Conservation (phyloP, 257 asterid species). For the Nicotiana attenuata region DNA sequence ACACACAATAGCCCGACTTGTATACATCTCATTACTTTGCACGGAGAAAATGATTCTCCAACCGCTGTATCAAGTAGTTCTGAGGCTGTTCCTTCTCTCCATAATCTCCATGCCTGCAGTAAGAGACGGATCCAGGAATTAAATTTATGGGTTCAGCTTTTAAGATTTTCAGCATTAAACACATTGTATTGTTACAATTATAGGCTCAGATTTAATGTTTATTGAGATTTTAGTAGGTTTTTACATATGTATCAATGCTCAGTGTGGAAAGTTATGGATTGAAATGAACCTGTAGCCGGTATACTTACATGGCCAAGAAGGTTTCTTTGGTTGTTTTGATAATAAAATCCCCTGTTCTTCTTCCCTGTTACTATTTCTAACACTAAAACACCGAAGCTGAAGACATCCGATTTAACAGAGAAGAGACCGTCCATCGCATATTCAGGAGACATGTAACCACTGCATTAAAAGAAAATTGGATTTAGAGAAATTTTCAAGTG, state of each 20-base stretch:
- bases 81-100: slow-evolving; percentile 31
- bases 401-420: slow-evolving; percentile 50
- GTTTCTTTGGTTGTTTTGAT: slow-evolving; percentile 25
- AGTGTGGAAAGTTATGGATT: no score
- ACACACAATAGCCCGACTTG: slow-evolving; percentile 47
- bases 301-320: slow-evolving; percentile 45
- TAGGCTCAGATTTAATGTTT: no score
- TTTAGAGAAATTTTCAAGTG: not conserved
- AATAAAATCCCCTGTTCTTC: slow-evolving; percentile 39
- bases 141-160: not conserved
- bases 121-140: not conserved
- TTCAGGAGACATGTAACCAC: slow-evolving; percentile 57
- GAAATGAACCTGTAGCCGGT: not conserved
- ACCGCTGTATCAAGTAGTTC: slow-evolving; percentile 26
- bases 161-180: no score
- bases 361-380: slow-evolving; percentile 41
- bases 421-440: slow-evolving; percentile 48
- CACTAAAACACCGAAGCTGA: slow-evolving; percentile 46
- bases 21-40: slow-evolving; percentile 34
- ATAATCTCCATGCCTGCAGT: slow-evolving; percentile 38
- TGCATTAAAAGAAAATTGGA: not conserved
- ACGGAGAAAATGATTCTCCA: slow-evolving; percentile 7
- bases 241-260: no score
- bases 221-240: no score
- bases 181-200: no score